Conservation (phyloP, 805 yeast species). For the Candida berthetii region DNA sequence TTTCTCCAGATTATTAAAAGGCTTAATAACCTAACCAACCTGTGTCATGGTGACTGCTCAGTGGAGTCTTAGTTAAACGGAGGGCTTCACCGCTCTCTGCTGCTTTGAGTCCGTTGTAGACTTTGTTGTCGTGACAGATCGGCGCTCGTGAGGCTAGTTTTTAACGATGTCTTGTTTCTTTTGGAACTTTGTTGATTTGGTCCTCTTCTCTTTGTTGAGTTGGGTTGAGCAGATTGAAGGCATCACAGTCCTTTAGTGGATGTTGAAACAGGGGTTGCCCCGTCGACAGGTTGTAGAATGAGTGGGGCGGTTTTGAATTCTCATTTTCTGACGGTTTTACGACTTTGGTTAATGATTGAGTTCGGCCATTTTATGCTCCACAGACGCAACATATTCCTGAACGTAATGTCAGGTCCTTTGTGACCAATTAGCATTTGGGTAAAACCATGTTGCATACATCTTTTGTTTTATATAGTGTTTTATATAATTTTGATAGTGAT, state of each 20-base stretch:
- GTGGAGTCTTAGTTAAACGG: conserved; percentile 18
- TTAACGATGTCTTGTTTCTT: conserved; percentile 25
- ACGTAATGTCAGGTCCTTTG: conserved; percentile 93
- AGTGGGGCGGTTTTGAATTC: conserved; percentile 64
- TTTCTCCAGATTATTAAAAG: background rate
- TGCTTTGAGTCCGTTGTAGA: conserved; percentile 15
- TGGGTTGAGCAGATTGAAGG: conserved; percentile 47
- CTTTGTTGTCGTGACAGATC: conserved; percentile 40
- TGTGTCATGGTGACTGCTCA: conserved; percentile 47
- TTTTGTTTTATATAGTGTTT: conserved; percentile 3
- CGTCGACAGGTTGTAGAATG: conserved; percentile 93
- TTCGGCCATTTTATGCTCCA: conserved; percentile 45
- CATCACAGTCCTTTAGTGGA: conserved; percentile 2
- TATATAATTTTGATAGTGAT: background rate
- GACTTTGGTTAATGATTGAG: conserved; percentile 12
- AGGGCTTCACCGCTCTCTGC: conserved; percentile 19
- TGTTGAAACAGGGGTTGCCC: conserved; percentile 82
- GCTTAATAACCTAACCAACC: conserved; percentile 30
- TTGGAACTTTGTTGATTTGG: conserved; percentile 5
- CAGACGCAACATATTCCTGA: conserved; percentile 94
- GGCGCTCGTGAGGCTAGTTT: conserved; percentile 45
- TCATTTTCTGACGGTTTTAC: conserved; percentile 19
- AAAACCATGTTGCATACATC: conserved; percentile 99
- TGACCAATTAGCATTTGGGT: conserved; percentile 93
- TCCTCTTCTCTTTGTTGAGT: conserved; percentile 21